These are phyloP conservation scores for Penicillium paradoxum DNA, from an alignment of 495 filamentous ascomycete species.

Conservation along the genomic window DNA sequence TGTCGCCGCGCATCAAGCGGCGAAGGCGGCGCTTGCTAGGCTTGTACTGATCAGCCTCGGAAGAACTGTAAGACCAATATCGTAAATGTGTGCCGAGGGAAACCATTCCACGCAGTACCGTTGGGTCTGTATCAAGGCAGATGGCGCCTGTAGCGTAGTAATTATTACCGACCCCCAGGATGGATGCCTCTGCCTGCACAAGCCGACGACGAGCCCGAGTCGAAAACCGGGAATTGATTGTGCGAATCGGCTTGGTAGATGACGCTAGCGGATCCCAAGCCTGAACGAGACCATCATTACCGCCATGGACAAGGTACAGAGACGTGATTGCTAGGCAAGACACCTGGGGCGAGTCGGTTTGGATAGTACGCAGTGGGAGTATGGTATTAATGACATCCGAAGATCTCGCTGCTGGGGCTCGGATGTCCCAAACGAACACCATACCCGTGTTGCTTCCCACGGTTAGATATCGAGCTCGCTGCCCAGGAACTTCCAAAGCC, in stretches of 20 bases:
- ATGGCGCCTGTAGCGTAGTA: conserved; percentile 81
- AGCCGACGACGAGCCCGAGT: conserved; percentile 71
- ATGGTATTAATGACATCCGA: conserved; percentile 49
- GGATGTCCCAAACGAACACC: conserved; percentile 81
- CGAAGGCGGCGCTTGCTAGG: conserved; percentile 57
- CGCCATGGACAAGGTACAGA: conserved; percentile 85
- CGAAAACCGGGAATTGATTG: conserved; percentile 83
- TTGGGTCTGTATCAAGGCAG: conserved; percentile 82
- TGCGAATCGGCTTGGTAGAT: conserved; percentile 70
- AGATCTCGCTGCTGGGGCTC: conserved; percentile 52
- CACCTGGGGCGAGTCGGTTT: conserved; percentile 87
- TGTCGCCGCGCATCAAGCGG: conserved; percentile 54
- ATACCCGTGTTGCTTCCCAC: conserved; percentile 74
- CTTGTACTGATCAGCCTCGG: conserved; percentile 59
- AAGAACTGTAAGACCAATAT: conserved; percentile 90
- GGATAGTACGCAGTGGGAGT: conserved; percentile 70
- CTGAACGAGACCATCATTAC: conserved; percentile 92
- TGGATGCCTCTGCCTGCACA: conserved; percentile 64
- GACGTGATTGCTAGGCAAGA: conserved; percentile 82
- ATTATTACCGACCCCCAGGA: conserved; percentile 64
- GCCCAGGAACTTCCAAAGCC: conserved; percentile 64
- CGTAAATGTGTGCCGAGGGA: conserved; percentile 80
- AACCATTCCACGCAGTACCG: conserved; percentile 84
- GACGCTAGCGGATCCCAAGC: conserved; percentile 95
- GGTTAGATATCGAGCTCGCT: conserved; percentile 75